Conservation (phyloP, 305 asterid species). For the Fraxinus albicans region DNA sequence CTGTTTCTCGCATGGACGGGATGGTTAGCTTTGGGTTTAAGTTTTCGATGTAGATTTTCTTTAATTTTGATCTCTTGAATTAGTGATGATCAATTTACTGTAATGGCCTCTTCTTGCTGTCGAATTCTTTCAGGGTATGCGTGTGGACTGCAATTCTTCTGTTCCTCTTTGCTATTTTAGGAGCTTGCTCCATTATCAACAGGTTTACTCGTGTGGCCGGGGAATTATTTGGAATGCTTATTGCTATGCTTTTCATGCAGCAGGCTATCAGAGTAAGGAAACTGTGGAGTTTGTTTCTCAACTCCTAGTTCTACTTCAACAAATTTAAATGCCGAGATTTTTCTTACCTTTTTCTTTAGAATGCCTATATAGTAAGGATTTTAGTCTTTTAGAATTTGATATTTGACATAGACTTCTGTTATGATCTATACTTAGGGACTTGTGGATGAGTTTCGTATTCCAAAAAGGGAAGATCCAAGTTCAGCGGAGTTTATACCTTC, state of each 20-base stretch:
- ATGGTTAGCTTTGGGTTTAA: constrained; percentile 49
- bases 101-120: not conserved
- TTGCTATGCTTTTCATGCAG: constrained; percentile 98
- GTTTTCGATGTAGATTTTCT: not conserved
- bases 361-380: not conserved
- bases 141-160: constrained; percentile 91
- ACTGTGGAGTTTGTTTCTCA: not conserved
- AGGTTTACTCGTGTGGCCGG: constrained; percentile 96
- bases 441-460: constrained; percentile 86
- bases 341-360: not conserved
- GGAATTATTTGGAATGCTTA: constrained; percentile 87
- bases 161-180: constrained; percentile 69
- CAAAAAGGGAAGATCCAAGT: constrained; percentile 51
- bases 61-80: not conserved
- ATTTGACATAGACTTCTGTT: constrained; percentile 9
- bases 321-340: not conserved
- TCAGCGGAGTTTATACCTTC: constrained; percentile 55
- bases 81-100: not conserved
- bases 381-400: not conserved
- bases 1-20: constrained; percentile 95
- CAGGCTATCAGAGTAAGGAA: constrained; percentile 75
- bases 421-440: constrained; percentile 50
- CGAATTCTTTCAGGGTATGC: constrained; percentile 65
- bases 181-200: constrained; percentile 95
- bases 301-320: not conserved